A percentile compares a stretch with the other conserved stretches of the same genome.
These are phyloP conservation scores for Bipolaris victoriae DNA, from an alignment of 2,329 filamentous ascomycete genomes.

Conservation along the genomic window DNA sequence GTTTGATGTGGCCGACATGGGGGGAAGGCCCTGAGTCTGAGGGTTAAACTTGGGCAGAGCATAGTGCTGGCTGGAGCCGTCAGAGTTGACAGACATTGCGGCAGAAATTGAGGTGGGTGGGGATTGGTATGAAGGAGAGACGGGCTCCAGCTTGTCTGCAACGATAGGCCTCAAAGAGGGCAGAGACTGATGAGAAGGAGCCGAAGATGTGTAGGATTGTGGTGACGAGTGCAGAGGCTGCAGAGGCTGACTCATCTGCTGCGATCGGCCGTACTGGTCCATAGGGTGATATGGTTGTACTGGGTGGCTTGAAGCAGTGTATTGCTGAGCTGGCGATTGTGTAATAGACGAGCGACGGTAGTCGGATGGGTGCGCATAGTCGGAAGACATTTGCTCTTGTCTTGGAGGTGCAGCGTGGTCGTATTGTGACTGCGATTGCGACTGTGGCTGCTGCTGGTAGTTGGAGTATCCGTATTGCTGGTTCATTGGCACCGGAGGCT, in stretches of 20 bases:
- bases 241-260: slow-evolving; percentile 43
- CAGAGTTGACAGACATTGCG: slow-evolving; percentile 44
- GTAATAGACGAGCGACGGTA: slow-evolving; percentile 51
- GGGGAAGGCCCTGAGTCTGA: slow-evolving; percentile 34
- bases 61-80: slow-evolving; percentile 35
- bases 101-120: slow-evolving; percentile 41
- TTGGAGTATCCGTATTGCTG: slow-evolving; percentile 51
- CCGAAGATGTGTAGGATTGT: slow-evolving; percentile 39
- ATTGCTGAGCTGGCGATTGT: slow-evolving; percentile 41
- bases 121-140: slow-evolving; percentile 53
- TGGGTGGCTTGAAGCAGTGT: slow-evolving; percentile 44
- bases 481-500: slow-evolving; percentile 43
- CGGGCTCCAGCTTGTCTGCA: slow-evolving; percentile 50
- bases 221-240: slow-evolving; percentile 44
- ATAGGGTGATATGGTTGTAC: slow-evolving; percentile 44
- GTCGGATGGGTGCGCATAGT: slow-evolving; percentile 48
- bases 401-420: slow-evolving; percentile 44
- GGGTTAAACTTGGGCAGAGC: slow-evolving; percentile 36
- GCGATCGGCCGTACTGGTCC: slow-evolving; percentile 48
- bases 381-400: slow-evolving; percentile 45
- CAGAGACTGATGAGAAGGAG: slow-evolving; percentile 45
- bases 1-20: slow-evolving; percentile 39
- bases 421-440: slow-evolving; percentile 40
- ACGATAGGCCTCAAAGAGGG: slow-evolving; percentile 50
- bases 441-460: slow-evolving; percentile 33